These are phyloP conservation scores for Anisodus tanguticus DNA, from an alignment of 257 asterid genomes.

Conservation along the genomic window DNA sequence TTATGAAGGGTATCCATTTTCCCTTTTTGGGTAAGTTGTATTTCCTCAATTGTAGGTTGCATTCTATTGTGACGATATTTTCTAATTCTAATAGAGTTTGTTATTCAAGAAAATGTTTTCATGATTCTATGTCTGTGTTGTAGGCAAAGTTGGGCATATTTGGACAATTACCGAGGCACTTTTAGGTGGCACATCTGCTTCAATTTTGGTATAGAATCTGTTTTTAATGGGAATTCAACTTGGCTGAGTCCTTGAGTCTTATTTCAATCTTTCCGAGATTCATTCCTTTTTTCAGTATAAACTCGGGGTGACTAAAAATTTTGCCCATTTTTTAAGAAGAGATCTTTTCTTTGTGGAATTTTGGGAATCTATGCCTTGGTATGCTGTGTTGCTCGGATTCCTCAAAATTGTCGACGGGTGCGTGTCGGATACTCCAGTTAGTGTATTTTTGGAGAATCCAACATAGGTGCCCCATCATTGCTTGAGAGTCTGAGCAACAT, in stretches of 20 bases:
- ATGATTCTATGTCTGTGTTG: constrained; percentile 38
- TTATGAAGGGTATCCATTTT: constrained; percentile 27
- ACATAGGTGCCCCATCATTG: no score
- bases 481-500: no score
- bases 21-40: constrained; percentile 23
- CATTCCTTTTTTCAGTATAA: neutral
- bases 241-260: neutral
- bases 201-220: constrained; percentile 74
- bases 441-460: no score
- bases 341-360: neutral
- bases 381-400: no score
- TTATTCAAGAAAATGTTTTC: constrained; percentile 16
- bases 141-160: constrained; percentile 70
- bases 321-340: no score
- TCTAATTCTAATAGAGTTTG: neutral
- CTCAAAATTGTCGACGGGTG: no score
- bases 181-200: constrained; percentile 99
- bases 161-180: constrained; percentile 87
- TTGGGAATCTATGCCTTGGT: constrained; percentile 8
- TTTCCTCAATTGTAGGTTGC: neutral
- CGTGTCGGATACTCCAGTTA: no score
- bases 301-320: neutral
- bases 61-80: neutral
- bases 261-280: neutral
- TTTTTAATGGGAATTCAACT: constrained; percentile 28